Percentiles rank a stretch among this genome's conserved stretches.
Evolutionary conservation across 1,284 basidiomycete genomes (phyloP).

Genomic region (Hymenochaete sp.): DNA sequence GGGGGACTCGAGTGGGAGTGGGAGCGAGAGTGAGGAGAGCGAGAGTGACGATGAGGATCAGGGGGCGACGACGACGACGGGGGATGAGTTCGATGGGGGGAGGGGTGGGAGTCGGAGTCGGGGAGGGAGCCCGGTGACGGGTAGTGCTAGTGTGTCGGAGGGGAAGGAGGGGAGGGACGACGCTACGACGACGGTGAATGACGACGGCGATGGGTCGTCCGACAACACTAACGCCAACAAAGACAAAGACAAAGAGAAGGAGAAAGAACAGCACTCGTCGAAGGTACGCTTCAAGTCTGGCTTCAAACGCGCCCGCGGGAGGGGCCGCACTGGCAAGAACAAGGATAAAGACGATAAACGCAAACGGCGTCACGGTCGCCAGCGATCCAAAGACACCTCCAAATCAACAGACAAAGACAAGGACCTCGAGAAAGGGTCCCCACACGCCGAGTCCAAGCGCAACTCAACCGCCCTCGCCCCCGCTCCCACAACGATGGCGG

Average conservation of each 20-base stretch:
- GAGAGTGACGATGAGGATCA: constrained; percentile 32
- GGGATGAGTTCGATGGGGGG: too few relatives aligned
- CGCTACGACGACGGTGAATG: constrained; percentile 3
- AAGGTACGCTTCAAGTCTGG: too few relatives aligned
- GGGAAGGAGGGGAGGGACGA: neutral
- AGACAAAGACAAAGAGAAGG: constrained; percentile 4
- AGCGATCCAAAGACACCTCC: neutral
- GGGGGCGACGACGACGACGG: constrained; percentile 23
- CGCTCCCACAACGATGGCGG: too few relatives aligned
- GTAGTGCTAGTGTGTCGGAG: neutral
- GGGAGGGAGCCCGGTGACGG: too few relatives aligned
- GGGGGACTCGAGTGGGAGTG: constrained; percentile 30
- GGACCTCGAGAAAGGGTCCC: constrained; percentile 15
- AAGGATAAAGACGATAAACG: too few relatives aligned
- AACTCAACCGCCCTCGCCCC: constrained; percentile 28
- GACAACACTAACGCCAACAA: constrained; percentile 5
- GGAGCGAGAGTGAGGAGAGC: constrained; percentile 48
- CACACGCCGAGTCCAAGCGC: constrained; percentile 22
- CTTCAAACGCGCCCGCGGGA: constrained; percentile 5
- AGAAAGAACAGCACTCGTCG: neutral
- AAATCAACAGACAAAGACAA: neutral
- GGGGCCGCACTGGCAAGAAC: neutral
- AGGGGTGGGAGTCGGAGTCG: too few relatives aligned
- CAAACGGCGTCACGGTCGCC: neutral
- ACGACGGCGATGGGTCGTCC: neutral